Base-by-base conservation (phyloP, 1,139 yeast species). In the Kodamaea sp. region DNA sequence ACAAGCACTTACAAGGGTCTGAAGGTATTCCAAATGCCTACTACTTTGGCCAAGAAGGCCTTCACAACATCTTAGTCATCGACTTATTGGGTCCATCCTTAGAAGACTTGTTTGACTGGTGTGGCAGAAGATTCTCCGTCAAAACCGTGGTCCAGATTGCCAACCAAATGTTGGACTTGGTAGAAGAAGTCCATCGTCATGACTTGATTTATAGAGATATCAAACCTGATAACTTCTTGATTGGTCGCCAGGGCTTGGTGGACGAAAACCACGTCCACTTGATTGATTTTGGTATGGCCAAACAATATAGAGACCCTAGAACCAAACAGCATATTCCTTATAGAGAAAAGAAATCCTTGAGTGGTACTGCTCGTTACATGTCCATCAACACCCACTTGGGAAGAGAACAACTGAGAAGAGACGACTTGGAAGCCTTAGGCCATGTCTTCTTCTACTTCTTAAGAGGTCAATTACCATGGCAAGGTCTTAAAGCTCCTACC, bases 301-400 rank as follows among this genome's bases (percentile, higher is more conserved):
- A 92, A 64, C 96, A 89, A 58, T 92, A 87, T 63, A 76, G 97
- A 53, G 97, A 92, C 60, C 97, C 97, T 37, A 78, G 88, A 61
- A 87, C 97, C 5, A 86, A 88, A 57, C 92, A 83, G 58, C 98
- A 92, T 66, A 92, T 92, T 47, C 97, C 98, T 14, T 92, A 92
- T 63, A 78, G 97, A 50, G 97, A 92, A 61, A 83, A 90, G 60
- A 92, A 92, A 64, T 82, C 95, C 18, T 73, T 92, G 51, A 83
- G 95, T 59, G 98, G 98, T 32, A 92, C 98, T 3, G 97, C 97
- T 9, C 79, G 98, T 56, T 92, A 92, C 66, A 90, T 90, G 97
- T 85, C 96, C 23, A 90, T 92, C 53, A 92, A 92, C 67, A 92
- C 98, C 28, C 98, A 92, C 66, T 72, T 92, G 55, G 98, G 98